These are phyloP conservation scores for Parastagonospora nodorum DNA, from an alignment of 2,329 filamentous ascomycete genomes.

Conservation along the genomic window DNA sequence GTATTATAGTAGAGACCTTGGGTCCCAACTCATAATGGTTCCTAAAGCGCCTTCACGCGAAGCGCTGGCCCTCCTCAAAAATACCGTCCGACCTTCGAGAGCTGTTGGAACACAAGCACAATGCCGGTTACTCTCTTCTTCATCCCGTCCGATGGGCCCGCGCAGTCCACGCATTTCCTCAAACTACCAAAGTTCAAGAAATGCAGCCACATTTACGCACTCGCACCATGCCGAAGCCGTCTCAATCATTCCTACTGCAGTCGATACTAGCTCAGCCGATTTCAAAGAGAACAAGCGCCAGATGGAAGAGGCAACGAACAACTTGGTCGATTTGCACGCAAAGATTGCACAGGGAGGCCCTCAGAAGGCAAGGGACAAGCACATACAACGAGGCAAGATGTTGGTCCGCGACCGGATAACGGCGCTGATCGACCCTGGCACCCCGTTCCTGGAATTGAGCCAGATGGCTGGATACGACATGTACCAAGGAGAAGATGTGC, in stretches of 20 bases:
- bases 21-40: constrained; percentile 28
- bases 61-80: constrained; percentile 39
- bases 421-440: constrained; percentile 84
- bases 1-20: too few species aligned
- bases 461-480: constrained; percentile 86
- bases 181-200: constrained; percentile 7
- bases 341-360: constrained; percentile 77
- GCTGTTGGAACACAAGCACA: constrained; percentile 27
- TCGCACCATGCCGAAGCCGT: constrained; percentile 82
- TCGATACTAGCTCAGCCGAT: constrained; percentile 77
- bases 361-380: constrained; percentile 83
- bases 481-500: constrained; percentile 85
- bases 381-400: constrained; percentile 89
- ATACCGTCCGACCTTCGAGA: constrained; percentile 33
- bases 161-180: background rate
- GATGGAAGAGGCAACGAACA: constrained; percentile 74
- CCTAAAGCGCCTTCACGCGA: constrained; percentile 43
- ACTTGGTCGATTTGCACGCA: constrained; percentile 71
- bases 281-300: constrained; percentile 80
- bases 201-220: constrained; percentile 78
- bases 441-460: constrained; percentile 90
- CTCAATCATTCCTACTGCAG: constrained; percentile 74
- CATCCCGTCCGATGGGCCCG: constrained; percentile 2
- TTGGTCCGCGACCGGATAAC: constrained; percentile 87
- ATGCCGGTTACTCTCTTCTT: constrained; percentile 24